These are phyloP conservation scores for Candida bentonensis DNA, from an alignment of 805 yeast species.

Conservation along the genomic window DNA sequence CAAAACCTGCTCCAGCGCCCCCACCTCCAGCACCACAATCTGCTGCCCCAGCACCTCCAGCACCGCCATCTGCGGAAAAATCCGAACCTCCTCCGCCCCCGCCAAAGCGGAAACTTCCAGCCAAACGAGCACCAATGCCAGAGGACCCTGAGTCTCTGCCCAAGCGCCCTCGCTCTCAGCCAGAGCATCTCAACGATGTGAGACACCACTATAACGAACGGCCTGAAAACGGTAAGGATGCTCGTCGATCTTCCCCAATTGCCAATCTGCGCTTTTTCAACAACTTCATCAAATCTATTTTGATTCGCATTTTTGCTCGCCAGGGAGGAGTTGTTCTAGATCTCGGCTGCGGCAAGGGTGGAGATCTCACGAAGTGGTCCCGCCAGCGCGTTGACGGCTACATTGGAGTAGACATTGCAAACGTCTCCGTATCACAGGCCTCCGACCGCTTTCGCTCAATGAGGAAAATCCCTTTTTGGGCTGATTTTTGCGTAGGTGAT, in stretches of 20 bases:
- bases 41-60: no score
- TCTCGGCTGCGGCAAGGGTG: conserved; percentile 96
- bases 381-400: conserved; percentile 59
- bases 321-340: conserved; percentile 55
- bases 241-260: conserved; percentile 67
- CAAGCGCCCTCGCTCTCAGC: background rate
- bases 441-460: conserved; percentile 54
- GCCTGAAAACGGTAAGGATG: conserved; percentile 46
- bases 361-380: conserved; percentile 85
- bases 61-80: no score
- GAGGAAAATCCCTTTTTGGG: conserved; percentile 43
- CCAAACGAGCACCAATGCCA: background rate
- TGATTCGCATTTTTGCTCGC: conserved; percentile 55
- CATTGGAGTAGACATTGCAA: conserved; percentile 86
- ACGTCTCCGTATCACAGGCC: conserved; percentile 77
- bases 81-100: background rate
- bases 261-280: conserved; percentile 78
- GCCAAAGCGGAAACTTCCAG: background rate
- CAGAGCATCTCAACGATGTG: conserved; percentile 31
- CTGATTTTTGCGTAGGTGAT: conserved; percentile 84
- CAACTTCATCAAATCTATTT: conserved; percentile 78
- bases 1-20: no score
- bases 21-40: no score
- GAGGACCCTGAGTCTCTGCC: background rate
- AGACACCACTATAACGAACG: conserved; percentile 77